Evolutionary conservation across 2,329 filamentous ascomycete species (phyloP), one percentile per base, ranked within the genome.

Genomic region (Xenosphaeropsis pyriputrescens): DNA sequence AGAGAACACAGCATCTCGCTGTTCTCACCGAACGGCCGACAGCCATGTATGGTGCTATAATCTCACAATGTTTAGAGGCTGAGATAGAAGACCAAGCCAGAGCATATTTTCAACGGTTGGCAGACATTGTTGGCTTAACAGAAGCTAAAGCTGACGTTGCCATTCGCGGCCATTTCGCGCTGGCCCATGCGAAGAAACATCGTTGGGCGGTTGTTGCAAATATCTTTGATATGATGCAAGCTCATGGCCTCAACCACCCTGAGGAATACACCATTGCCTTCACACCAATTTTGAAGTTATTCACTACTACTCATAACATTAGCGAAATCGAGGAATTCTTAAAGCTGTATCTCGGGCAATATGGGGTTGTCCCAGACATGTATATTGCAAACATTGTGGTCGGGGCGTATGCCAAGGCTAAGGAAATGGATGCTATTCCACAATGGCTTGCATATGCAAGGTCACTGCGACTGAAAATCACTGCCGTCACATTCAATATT

Each of bases 161-260:
- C n/a, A 51, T 52, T 6, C 42, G 45, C 38, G 51, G 53, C 2
- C 49, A 54, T 35, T 49, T 55, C 34, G 51, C 51, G n/a, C 45
- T 50, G 16, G 47, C 47, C 6, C 52, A 50, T 22, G 54, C 53
- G 11, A 46, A 47, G 41, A 46, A 42, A 15, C 39, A 39, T 7
- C 48, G 56, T 34, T 56, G 53, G 53, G 29, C 35, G 14, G 48
- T 44, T 12, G 53, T 53, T 14, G 43, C 45, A 32, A 36, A 43
- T 31, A 45, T 47, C 32, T 50, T 57, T 18, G 17, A 39, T 14
- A 38, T 43, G n/a, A 51, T 53, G 41, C 43, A 42, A 29, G 31
- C 34, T 2, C 34, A 39, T 15, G 16, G 31, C 15, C 18, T 36
- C 11, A 19, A 29, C n/a, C 14, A 31, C 18, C 13, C n/a, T 26